A percentile compares a stretch with the other conserved stretches of the same genome.
Evolutionary conservation across 2,329 filamentous ascomycete species (phyloP).

Genomic region (Emmonsiellopsis sp.): DNA sequence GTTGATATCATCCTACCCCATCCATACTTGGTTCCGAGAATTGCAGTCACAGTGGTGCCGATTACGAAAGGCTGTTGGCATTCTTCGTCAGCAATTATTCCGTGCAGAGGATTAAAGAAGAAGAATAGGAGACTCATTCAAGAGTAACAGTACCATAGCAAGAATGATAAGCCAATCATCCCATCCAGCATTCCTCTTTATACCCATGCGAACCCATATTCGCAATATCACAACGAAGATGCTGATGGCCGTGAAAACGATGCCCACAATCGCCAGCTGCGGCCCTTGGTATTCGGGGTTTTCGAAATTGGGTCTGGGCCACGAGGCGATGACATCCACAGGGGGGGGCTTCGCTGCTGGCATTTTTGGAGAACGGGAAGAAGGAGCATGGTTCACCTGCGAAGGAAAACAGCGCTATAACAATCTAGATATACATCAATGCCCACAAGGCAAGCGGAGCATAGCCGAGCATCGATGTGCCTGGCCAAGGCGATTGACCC

Average conservation of each 20-base stretch:
- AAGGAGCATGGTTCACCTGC: no score
- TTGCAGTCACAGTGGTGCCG: conserved; percentile 2
- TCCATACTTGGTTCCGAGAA: conserved; percentile 9
- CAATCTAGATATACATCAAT: no score
- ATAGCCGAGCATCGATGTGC: no score
- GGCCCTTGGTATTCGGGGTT: conserved; percentile 18
- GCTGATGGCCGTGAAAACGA: conserved; percentile 15
- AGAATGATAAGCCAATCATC: conserved; percentile 13
- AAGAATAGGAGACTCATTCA: background rate
- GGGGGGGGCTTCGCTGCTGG: conserved; percentile 1
- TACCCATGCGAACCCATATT: conserved; percentile 9
- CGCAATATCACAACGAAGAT: conserved; percentile 14
- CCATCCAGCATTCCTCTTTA: conserved; percentile 10
- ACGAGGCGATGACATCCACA: conserved; percentile 10
- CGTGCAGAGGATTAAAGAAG: no score
- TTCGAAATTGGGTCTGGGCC: conserved; percentile 21
- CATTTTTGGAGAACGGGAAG: no score
- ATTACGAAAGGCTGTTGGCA: conserved; percentile 7
- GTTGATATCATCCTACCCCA: conserved; percentile 7
- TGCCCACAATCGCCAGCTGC: conserved; percentile 16
- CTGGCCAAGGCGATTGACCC: no score
- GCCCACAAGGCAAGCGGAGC: no score
- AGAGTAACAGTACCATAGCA: conserved; percentile 6
- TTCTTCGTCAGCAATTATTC: no score
- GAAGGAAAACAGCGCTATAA: no score